Percentiles rank a stretch among this genome's conserved stretches.
Evolutionary conservation across 2,329 filamentous ascomycete genomes (phyloP).

Genomic region (Talaromyces sp.): DNA sequence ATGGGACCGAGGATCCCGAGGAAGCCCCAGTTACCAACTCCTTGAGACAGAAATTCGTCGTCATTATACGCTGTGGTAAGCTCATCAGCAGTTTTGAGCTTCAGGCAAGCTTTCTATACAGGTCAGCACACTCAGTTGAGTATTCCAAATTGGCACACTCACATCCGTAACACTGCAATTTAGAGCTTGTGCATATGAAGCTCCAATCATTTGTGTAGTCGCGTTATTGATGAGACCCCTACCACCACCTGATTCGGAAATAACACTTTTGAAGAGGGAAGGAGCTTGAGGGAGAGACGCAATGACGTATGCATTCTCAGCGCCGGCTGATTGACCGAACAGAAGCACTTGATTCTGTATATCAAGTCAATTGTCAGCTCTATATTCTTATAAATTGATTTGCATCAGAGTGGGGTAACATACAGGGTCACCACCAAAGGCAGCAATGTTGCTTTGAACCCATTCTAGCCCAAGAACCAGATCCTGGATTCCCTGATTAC

Average conservation of each 20-base stretch:
- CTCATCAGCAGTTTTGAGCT: conserved; percentile 19
- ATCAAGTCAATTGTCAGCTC: neutral
- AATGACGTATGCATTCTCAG: conserved; percentile 15
- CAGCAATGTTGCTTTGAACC: conserved; percentile 28
- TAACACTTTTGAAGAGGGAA: conserved; percentile 21
- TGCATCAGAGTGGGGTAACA: neutral
- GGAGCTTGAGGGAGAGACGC: conserved; percentile 18
- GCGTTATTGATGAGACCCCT: conserved; percentile 13
- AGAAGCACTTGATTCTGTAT: conserved; percentile 19
- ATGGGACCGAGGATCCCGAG: conserved; percentile 10
- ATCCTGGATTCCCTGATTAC: conserved; percentile 25
- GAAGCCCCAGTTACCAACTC: conserved; percentile 5
- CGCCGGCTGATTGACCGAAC: conserved; percentile 21
- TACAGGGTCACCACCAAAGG: conserved; percentile 30
- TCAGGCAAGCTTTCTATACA: conserved; percentile 23
- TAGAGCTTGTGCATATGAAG: conserved; percentile 8
- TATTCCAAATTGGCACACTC: neutral
- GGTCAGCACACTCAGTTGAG: conserved; percentile 11
- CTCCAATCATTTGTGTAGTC: conserved; percentile 16
- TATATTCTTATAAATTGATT: neutral
- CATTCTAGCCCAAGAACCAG: conserved; percentile 23
- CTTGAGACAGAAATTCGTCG: conserved; percentile 1
- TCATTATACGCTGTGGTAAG: conserved; percentile 18
- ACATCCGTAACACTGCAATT: conserved; percentile 11
- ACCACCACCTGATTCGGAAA: conserved; percentile 23